Conservation (phyloP, 495 filamentous ascomycete genomes). For the Eremomyces bilateralis region DNA sequence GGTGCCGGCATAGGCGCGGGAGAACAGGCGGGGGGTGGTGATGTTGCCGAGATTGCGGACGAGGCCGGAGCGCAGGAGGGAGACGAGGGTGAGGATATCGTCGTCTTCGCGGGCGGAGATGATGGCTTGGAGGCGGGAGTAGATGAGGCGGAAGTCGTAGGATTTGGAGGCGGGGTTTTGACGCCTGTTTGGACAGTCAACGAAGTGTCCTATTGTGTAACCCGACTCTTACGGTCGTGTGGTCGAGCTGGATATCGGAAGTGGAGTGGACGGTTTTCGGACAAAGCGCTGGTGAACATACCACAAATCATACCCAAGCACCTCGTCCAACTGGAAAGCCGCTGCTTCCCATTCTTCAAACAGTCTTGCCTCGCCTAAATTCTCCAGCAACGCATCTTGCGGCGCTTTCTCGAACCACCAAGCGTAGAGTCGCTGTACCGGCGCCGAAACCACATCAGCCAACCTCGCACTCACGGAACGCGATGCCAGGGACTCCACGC, state of each 20-base stretch:
- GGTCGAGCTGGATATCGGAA: too few relatives aligned
- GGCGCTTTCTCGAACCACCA: conserved; percentile 34
- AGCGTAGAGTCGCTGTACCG: conserved; percentile 27
- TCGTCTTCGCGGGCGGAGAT: conserved; percentile 51
- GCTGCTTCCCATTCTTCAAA: conserved; percentile 75
- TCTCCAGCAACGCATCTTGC: conserved; percentile 30
- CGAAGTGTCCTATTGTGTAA: too few relatives aligned
- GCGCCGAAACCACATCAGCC: not conserved
- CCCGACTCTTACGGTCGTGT: too few relatives aligned
- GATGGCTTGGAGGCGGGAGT: conserved; percentile 50
- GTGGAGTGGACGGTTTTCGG: not conserved
- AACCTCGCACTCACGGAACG: too few relatives aligned
- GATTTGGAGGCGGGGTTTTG: conserved; percentile 59
- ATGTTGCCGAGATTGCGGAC: conserved; percentile 88
- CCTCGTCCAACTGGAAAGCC: conserved; percentile 57
- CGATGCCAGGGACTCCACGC: too few relatives aligned
- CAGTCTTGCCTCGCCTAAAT: conserved; percentile 36
- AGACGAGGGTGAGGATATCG: conserved; percentile 53
- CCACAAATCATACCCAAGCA: conserved; percentile 66
- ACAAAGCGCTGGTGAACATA: conserved; percentile 13
- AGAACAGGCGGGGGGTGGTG: conserved; percentile 62
- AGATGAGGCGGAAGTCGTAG: conserved; percentile 80
- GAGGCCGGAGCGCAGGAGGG: conserved; percentile 64
- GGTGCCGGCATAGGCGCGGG: conserved; percentile 67
- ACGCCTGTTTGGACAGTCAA: conserved; percentile 28